phyloP scores from a whole-genome alignment of 352 stramenopile genomes.

The Phytophthora capsici region DNA sequence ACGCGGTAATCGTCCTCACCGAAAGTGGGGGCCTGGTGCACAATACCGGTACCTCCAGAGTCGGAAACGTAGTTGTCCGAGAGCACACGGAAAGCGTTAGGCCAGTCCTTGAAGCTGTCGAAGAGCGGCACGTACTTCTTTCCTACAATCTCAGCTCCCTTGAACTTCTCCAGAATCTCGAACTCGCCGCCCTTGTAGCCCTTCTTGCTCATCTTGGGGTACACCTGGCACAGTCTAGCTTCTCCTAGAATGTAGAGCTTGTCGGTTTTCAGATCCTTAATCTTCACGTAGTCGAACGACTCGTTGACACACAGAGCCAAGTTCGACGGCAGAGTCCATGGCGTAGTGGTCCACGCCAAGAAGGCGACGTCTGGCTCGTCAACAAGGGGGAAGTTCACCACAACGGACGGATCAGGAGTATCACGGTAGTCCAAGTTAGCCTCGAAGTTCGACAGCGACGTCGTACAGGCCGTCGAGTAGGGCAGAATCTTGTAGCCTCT shows the following conservation, averaged over 20 bases:
- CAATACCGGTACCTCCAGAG: conserved; percentile 96
- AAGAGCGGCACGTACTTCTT: conserved; percentile 98
- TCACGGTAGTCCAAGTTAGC: conserved; percentile 99
- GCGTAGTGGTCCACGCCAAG: conserved; percentile 99
- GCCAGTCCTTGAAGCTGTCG: conserved; percentile 92
- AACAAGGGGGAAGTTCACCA: conserved; percentile 96
- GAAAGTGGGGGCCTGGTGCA: conserved; percentile 99
- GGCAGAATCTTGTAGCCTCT: conserved; percentile 99
- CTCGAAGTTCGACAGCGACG: conserved; percentile 99
- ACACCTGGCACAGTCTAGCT: conserved; percentile 94
- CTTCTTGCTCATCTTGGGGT: conserved; percentile 98
- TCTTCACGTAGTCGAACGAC: conserved; percentile 97
- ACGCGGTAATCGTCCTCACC: conserved; percentile 99
- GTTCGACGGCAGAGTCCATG: conserved; percentile 99
- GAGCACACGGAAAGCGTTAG: conserved; percentile 96
- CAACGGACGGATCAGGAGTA: conserved; percentile 97
- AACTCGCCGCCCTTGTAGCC: conserved; percentile 96
- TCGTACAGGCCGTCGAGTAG: conserved; percentile 98
- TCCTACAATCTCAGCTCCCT: conserved; percentile 94
- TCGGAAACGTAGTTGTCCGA: conserved; percentile 98
- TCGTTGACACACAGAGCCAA: conserved; percentile 98
- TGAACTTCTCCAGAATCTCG: conserved; percentile 91
- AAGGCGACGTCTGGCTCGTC: conserved; percentile 90
- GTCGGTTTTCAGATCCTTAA: conserved; percentile 93
- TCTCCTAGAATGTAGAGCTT: conserved; percentile 96